phyloP scores from a whole-genome alignment of 2,329 filamentous ascomycete genomes.

The Colletotrichum camelliae region DNA sequence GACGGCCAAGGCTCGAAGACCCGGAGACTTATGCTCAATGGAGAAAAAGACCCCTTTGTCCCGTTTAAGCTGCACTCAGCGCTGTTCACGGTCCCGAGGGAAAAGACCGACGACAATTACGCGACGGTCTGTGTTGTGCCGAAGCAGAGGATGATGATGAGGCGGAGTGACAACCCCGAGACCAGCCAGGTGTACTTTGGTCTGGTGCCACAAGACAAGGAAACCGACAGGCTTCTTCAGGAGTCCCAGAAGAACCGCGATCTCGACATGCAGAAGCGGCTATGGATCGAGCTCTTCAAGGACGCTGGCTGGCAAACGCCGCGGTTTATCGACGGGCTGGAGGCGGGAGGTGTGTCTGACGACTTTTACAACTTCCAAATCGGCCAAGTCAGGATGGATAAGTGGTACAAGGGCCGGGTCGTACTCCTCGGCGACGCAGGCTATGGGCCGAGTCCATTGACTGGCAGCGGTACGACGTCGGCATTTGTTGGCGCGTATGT shows the following conservation, averaged over 20 bases:
- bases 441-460: slow-evolving; percentile 49
- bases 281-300: slow-evolving; percentile 37
- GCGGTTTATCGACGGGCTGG: slow-evolving; percentile 38
- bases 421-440: slow-evolving; percentile 61
- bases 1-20: slow-evolving; percentile 59
- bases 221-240: not conserved
- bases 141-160: not conserved
- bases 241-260: slow-evolving; percentile 4
- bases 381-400: slow-evolving; percentile 48
- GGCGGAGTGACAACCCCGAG: slow-evolving; percentile 12
- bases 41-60: slow-evolving; percentile 26
- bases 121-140: slow-evolving; percentile 7
- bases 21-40: slow-evolving; percentile 44
- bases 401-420: slow-evolving; percentile 52
- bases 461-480: slow-evolving; percentile 56
- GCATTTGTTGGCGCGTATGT: slow-evolving; percentile 59
- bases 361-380: slow-evolving; percentile 54
- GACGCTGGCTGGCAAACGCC: slow-evolving; percentile 47
- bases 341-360: slow-evolving; percentile 37
- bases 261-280: slow-evolving; percentile 23
- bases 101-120: slow-evolving; percentile 20
- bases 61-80: slow-evolving; percentile 31
- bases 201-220: not conserved
- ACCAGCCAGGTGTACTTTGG: slow-evolving; percentile 18
- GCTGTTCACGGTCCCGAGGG: slow-evolving; percentile 37